Evolutionary conservation across 176 grass and related monocot species (phyloP), one percentile per base, ranked within the genome.

Genomic region (Ananas comosus): DNA sequence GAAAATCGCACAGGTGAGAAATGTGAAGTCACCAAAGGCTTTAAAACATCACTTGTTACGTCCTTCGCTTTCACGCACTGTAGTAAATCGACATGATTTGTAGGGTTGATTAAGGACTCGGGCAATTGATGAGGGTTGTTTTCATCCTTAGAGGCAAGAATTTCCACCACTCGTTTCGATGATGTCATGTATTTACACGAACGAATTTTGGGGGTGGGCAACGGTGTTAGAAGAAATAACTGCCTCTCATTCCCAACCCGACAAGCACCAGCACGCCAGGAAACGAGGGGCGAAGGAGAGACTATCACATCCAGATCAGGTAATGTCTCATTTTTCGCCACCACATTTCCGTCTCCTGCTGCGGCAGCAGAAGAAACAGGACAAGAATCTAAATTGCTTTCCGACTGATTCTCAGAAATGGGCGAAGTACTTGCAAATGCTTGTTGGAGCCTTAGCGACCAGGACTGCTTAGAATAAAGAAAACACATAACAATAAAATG

Each of bases 251-350:
- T 69, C 49, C 93, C 94, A 13, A 83, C 80, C 53, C 69, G 83
- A 70, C 94, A 93, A 27, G 82, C 42, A 61, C 84, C 89, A 11
- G 78, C 33, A 79, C 85, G 86, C 90, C 87, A 93, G 16, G 87
- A 88, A 59, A 93, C 94, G 50, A 99, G 94, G 16, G 94, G 87
- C 68, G 94, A 99, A 88, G 94, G 89, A 8, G 91, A 96, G 42
- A 96, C 91, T 27, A 70, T 50, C 73, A 71, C 65, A 52, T 76
- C 80, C 29, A 82, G 65, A 16, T 76, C 73, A 42, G 80, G 52
- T 70, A 77, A 52, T 25, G n/a, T 70, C 53, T 52, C 83, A 49
- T 28, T 72, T 18, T 51, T 12, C n/a, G n/a, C 21, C 27, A 82
- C 57, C 63, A 77, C 27, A 51, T 72, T 56, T 59, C 0, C 66